Percentiles rank a stretch among this genome's conserved stretches.
phyloP scores from a whole-genome alignment of 192 early-diverging fungal genomes.

The Coemansia sp. region DNA sequence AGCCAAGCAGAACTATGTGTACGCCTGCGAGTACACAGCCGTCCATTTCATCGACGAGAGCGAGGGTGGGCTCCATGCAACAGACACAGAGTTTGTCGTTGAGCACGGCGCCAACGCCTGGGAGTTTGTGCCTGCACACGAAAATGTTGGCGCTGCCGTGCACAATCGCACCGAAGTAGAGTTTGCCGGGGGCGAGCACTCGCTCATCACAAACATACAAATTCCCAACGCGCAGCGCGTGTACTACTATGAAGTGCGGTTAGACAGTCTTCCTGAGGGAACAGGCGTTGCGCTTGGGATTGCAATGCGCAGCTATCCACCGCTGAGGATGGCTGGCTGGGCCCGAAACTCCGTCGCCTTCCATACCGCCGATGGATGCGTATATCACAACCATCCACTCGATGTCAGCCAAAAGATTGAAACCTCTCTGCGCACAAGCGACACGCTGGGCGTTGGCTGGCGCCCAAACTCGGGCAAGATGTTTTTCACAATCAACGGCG shows the following conservation, averaged over 20 bases:
- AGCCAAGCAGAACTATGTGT: slow-evolving; percentile 37
- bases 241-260: slow-evolving; percentile 51
- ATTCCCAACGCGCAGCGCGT: slow-evolving; percentile 54
- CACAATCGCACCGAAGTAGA: slow-evolving; percentile 41
- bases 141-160: slow-evolving; percentile 26
- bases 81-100: slow-evolving; percentile 36
- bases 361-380: slow-evolving; percentile 64
- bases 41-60: slow-evolving; percentile 48
- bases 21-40: slow-evolving; percentile 59
- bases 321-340: slow-evolving; percentile 73
- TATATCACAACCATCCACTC: slow-evolving; percentile 62
- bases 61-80: slow-evolving; percentile 29
- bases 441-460: slow-evolving; percentile 74
- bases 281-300: slow-evolving; percentile 72
- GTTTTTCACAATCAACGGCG: slow-evolving; percentile 74
- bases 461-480: slow-evolving; percentile 68
- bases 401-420: slow-evolving; percentile 49
- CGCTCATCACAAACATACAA: slow-evolving; percentile 46
- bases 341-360: slow-evolving; percentile 68
- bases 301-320: slow-evolving; percentile 66
- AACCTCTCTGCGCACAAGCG: slow-evolving; percentile 58
- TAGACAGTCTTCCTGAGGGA: slow-evolving; percentile 56
- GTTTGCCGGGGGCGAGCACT: slow-evolving; percentile 37
- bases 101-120: slow-evolving; percentile 50
- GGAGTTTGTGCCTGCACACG: slow-evolving; percentile 31